These are phyloP conservation scores for Talaromyces borbonicus DNA, from an alignment of 495 filamentous ascomycete genomes.

Conservation along the genomic window DNA sequence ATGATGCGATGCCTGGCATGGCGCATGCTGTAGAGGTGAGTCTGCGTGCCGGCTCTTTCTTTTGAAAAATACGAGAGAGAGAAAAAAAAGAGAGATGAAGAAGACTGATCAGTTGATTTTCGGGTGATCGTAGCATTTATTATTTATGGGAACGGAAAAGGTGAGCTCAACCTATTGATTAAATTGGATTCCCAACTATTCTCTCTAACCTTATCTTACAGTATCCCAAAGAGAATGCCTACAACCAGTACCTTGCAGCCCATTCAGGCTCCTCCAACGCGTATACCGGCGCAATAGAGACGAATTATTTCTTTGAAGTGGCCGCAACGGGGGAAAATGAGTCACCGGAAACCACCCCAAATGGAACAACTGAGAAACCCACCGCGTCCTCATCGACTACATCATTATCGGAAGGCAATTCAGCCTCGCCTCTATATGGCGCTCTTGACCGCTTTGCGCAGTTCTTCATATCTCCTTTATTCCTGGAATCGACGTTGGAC, in stretches of 20 bases:
- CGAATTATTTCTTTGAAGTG: constrained; percentile 97
- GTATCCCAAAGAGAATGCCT: constrained; percentile 94
- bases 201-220: too few relatives aligned
- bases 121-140: constrained; percentile 45
- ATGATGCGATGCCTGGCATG: constrained; percentile 85
- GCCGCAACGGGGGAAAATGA: constrained; percentile 47
- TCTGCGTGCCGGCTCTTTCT: too few relatives aligned
- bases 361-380: constrained; percentile 4
- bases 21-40: constrained; percentile 70
- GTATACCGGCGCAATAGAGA: constrained; percentile 86
- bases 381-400: not conserved
- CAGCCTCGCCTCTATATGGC: constrained; percentile 64
- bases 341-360: constrained; percentile 24
- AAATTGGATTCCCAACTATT: too few relatives aligned
- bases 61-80: not conserved
- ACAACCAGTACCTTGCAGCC: constrained; percentile 81
- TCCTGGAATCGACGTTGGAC: constrained; percentile 81
- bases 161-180: constrained; percentile 31
- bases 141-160: constrained; percentile 99
- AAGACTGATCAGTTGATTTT: not conserved
- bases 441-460: constrained; percentile 94
- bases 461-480: constrained; percentile 91
- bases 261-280: constrained; percentile 92
- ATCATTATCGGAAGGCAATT: constrained; percentile 20
- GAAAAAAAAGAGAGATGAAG: not conserved